Percentiles rank a stretch among this genome's conserved stretches.
Evolutionary conservation across 164 flowering plant species (phyloP).

Genomic region (Dillenia suffruticosa): DNA sequence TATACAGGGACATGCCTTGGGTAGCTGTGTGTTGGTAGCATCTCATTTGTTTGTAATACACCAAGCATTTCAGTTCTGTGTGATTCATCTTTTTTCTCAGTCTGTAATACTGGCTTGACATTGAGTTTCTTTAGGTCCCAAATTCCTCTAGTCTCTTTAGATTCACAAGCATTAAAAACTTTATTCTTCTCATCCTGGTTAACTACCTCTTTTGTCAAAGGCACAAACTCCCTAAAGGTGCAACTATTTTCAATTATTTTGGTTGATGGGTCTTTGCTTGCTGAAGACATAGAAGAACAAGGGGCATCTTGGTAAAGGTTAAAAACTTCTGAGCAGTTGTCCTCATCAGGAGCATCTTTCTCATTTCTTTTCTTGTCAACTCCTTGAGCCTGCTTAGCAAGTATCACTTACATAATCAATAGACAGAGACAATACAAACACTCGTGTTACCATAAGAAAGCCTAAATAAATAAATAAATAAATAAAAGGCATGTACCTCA

Average conservation of each 20-base stretch:
- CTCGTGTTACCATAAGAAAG: too few relatives aligned
- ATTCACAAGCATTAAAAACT: constrained; percentile 24
- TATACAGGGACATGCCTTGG: constrained; percentile 74
- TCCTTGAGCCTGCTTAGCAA: constrained; percentile 37
- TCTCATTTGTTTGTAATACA: constrained; percentile 26
- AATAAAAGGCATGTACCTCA: constrained; percentile 37
- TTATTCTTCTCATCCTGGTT: constrained; percentile 23
- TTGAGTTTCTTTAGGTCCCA: constrained; percentile 21
- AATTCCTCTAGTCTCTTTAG: constrained; percentile 19
- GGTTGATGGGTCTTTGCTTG: constrained; percentile 26
- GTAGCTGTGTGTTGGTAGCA: constrained; percentile 37
- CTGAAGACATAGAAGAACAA: constrained; percentile 37
- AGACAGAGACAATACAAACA: too few relatives aligned
- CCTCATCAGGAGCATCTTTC: constrained; percentile 30
- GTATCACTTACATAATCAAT: neutral
- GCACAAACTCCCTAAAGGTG: constrained; percentile 43
- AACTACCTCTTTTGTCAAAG: constrained; percentile 28
- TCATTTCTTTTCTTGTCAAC: constrained; percentile 25
- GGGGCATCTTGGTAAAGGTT: constrained; percentile 45
- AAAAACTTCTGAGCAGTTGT: constrained; percentile 41
- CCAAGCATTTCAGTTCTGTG: constrained; percentile 19
- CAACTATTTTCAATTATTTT: constrained; percentile 20
- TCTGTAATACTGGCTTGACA: constrained; percentile 19
- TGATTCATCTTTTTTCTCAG: constrained; percentile 17
- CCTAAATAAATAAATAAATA: neutral